A percentile compares a stretch with the other conserved stretches of the same genome.
These are phyloP conservation scores for Penicillium steckii DNA, from an alignment of 495 filamentous ascomycete species.

Conservation along the genomic window DNA sequence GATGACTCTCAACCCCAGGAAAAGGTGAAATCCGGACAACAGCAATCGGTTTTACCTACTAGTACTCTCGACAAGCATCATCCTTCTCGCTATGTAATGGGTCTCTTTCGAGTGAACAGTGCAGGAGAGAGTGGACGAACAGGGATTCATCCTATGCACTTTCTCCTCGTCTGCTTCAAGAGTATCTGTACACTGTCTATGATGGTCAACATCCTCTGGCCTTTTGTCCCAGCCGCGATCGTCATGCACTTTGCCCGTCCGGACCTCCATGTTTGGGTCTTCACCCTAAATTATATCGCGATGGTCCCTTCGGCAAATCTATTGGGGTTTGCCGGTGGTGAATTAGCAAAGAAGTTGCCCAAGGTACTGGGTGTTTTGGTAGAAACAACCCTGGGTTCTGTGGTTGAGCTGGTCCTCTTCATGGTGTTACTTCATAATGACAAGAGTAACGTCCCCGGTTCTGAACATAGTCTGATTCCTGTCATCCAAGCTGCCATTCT, in stretches of 20 bases:
- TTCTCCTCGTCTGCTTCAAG: constrained; percentile 59
- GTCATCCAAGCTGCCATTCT: constrained; percentile 84
- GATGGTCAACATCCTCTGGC: constrained; percentile 71
- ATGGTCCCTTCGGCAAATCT: constrained; percentile 91
- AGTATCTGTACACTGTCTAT: constrained; percentile 56
- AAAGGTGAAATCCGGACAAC: constrained; percentile 12
- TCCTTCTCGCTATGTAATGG: constrained; percentile 14
- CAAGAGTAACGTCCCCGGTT: constrained; percentile 7
- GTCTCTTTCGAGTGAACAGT: constrained; percentile 49
- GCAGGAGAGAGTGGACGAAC: constrained; percentile 65
- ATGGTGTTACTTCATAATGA: constrained; percentile 61
- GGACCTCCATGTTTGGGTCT: constrained; percentile 62
- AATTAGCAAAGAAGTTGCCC: constrained; percentile 75
- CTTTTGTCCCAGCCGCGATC: constrained; percentile 68
- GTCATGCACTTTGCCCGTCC: constrained; percentile 61
- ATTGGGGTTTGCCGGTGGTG: constrained; percentile 80
- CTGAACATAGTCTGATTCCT: constrained; percentile 48
- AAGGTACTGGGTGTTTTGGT: constrained; percentile 74
- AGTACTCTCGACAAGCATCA: constrained; percentile 25
- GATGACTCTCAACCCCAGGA: constrained; percentile 7
- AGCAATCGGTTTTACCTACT: constrained; percentile 27
- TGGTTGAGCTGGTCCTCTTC: constrained; percentile 83
- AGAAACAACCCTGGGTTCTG: constrained; percentile 72
- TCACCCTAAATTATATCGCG: constrained; percentile 70
- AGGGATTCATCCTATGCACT: constrained; percentile 59